These are phyloP conservation scores for Podospora pseudocomata DNA, from an alignment of 495 filamentous ascomycete genomes.

Conservation along the genomic window DNA sequence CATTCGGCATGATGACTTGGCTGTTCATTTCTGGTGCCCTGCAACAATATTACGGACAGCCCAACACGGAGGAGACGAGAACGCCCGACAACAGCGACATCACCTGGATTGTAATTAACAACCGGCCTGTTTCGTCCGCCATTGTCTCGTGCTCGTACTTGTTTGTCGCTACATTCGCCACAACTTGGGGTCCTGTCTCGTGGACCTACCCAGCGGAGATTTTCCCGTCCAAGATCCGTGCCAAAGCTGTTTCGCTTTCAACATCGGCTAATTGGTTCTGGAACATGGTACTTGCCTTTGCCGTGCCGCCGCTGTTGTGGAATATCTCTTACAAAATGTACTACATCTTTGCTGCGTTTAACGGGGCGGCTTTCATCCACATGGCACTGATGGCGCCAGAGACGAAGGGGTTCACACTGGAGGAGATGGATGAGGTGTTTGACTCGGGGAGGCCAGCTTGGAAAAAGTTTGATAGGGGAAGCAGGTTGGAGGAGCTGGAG, in stretches of 20 bases:
- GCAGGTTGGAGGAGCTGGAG: conserved; percentile 47
- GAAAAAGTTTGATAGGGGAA: conserved; percentile 40
- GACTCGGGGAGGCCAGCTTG: conserved; percentile 50
- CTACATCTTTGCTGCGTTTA: conserved; percentile 68
- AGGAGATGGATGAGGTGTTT: conserved; percentile 63
- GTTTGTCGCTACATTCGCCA: conserved; percentile 71
- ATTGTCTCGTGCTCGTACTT: conserved; percentile 69
- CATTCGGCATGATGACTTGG: conserved; percentile 68
- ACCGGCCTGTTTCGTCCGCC: conserved; percentile 47
- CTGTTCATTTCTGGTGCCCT: conserved; percentile 70
- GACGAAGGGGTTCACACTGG: conserved; percentile 74
- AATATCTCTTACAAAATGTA: conserved; percentile 59
- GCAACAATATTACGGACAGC: conserved; percentile 54
- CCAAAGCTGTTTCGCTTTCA: conserved; percentile 61
- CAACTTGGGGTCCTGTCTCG: conserved; percentile 73
- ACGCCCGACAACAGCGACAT: conserved; percentile 40
- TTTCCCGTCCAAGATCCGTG: conserved; percentile 68
- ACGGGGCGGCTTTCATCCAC: conserved; percentile 63
- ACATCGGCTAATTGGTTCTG: conserved; percentile 71
- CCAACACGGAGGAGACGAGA: conserved; percentile 41
- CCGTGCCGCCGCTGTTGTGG: conserved; percentile 55
- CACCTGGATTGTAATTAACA: conserved; percentile 55
- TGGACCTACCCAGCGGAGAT: conserved; percentile 83
- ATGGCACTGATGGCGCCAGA: conserved; percentile 72
- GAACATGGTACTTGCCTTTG: conserved; percentile 63